phyloP scores from a whole-genome alignment of 352 stramenopile genomes.

The Globisporangium camurandrum region DNA sequence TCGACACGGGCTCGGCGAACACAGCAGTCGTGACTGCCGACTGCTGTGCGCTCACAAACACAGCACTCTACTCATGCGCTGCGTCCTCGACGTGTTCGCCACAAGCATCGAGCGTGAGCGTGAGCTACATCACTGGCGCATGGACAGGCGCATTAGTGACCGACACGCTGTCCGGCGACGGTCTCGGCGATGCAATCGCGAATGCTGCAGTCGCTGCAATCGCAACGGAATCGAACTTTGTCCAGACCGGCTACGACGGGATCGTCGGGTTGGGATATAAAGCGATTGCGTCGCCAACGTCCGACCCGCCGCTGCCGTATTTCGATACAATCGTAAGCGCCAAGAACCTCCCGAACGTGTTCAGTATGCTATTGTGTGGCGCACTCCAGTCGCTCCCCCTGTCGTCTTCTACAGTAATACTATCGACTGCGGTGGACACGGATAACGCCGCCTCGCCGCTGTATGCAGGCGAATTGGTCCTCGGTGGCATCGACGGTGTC shows the following conservation, averaged over 20 bases:
- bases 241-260: slow-evolving; percentile 64
- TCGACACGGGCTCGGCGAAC: slow-evolving; percentile 80
- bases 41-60: slow-evolving; percentile 60
- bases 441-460: slow-evolving; percentile 23
- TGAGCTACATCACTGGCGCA: slow-evolving; percentile 69
- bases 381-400: slow-evolving; percentile 55
- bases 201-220: slow-evolving; percentile 60
- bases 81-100: slow-evolving; percentile 51
- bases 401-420: too few species aligned
- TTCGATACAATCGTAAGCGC: slow-evolving; percentile 41
- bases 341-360: slow-evolving; percentile 37
- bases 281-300: slow-evolving; percentile 48
- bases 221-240: slow-evolving; percentile 47
- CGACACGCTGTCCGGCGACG: slow-evolving; percentile 59
- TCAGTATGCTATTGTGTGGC: slow-evolving; percentile 74
- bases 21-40: slow-evolving; percentile 68
- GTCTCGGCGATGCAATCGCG: slow-evolving; percentile 31
- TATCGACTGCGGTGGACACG: slow-evolving; percentile 16
- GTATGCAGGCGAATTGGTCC: slow-evolving; percentile 50
- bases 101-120: slow-evolving; percentile 31
- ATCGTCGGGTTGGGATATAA: slow-evolving; percentile 65
- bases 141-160: slow-evolving; percentile 60
- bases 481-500: slow-evolving; percentile 41
- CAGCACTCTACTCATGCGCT: slow-evolving; percentile 59
- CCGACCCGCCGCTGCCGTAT: slow-evolving; percentile 39